phyloP scores from a whole-genome alignment of 495 filamentous ascomycete species.

The Immersiella caudata region DNA sequence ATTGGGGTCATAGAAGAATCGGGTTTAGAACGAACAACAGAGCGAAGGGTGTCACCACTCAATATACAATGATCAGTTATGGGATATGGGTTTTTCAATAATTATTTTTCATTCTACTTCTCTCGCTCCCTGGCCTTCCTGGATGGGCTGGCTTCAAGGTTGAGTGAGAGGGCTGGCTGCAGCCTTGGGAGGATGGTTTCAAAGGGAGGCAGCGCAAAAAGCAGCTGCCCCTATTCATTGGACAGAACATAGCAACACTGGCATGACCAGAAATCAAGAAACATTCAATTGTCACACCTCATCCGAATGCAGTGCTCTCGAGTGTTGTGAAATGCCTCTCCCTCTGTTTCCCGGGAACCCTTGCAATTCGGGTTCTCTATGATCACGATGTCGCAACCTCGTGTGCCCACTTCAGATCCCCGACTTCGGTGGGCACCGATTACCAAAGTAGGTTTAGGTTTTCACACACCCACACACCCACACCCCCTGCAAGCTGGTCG shows the following conservation, averaged over 20 bases:
- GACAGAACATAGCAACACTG: background rate
- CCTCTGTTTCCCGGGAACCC: background rate
- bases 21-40: slow-evolving; percentile 14
- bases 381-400: slow-evolving; percentile 9
- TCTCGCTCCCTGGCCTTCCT: slow-evolving; percentile 23
- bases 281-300: slow-evolving; percentile 10
- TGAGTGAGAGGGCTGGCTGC: slow-evolving; percentile 20
- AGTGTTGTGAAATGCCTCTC: background rate
- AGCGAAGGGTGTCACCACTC: slow-evolving; percentile 10
- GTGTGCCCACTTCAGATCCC: background rate
- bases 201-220: background rate
- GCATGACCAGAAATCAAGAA: slow-evolving; percentile 2
- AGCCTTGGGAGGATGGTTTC: slow-evolving; percentile 7
- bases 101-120: slow-evolving; percentile 14
- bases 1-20: slow-evolving; percentile 4
- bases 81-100: slow-evolving; percentile 13
- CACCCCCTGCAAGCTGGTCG: background rate
- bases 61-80: slow-evolving; percentile 1
- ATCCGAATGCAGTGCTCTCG: background rate
- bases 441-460: background rate
- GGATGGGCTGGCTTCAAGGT: slow-evolving; percentile 19
- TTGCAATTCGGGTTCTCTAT: background rate
- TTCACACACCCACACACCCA: background rate
- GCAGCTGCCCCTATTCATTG: background rate
- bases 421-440: background rate